Conservation (phyloP, 1,284 basidiomycete genomes). For the Kwoniella shivajii region DNA sequence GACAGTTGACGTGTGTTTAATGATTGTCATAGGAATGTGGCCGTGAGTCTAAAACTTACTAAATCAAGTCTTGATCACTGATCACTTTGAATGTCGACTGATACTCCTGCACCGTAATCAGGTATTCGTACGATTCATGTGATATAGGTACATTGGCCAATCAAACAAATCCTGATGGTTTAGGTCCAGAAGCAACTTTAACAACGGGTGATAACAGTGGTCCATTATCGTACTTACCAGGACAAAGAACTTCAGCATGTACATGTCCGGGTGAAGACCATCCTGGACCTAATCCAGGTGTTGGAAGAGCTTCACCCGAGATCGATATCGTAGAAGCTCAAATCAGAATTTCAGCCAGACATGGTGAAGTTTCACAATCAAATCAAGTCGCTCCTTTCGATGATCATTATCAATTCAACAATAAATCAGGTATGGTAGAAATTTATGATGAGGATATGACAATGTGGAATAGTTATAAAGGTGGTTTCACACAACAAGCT, state of each 20-base stretch:
- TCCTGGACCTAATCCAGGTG: constrained; percentile 61
- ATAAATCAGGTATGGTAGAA: constrained; percentile 54
- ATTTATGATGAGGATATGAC: constrained; percentile 55
- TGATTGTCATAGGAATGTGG: constrained; percentile 54
- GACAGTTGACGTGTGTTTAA: background rate
- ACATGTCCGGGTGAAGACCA: constrained; percentile 64
- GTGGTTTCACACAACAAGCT: constrained; percentile 77
- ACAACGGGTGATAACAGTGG: constrained; percentile 42
- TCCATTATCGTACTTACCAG: constrained; percentile 52
- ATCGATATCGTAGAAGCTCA: constrained; percentile 70
- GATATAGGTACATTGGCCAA: constrained; percentile 49
- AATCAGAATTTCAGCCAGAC: constrained; percentile 21
- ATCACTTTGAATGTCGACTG: background rate
- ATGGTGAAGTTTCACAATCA: constrained; percentile 33
- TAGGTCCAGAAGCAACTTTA: constrained; percentile 49
- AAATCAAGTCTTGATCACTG: background rate
- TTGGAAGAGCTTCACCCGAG: constrained; percentile 65
- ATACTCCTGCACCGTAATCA: background rate
- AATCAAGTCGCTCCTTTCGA: constrained; percentile 57
- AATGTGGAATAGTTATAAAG: constrained; percentile 71
- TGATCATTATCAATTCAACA: constrained; percentile 64
- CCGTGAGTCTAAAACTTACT: constrained; percentile 49
- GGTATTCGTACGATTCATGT: constrained; percentile 52
- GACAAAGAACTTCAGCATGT: constrained; percentile 59
- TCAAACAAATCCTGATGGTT: constrained; percentile 52